Base-by-base conservation (phyloP, 306 rosid species). In the Geum urbanum region DNA sequence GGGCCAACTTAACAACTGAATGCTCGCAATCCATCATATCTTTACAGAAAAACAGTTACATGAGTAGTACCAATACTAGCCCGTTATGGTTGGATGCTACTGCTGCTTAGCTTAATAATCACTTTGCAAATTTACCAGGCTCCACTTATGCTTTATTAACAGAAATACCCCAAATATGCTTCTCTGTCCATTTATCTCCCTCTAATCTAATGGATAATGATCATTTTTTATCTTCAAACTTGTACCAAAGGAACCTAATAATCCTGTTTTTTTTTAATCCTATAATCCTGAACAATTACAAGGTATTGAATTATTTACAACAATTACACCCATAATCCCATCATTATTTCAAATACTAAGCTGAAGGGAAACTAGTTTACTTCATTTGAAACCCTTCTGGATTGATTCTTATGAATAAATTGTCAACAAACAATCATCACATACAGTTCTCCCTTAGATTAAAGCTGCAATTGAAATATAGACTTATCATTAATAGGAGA, bases 371-470 rank as follows among this genome's bases (percentile, higher is more conserved):
- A 54, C 19, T 8, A 18, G 66, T 16, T n/a, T 61, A 11, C 27
- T 61, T 61, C 8, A 9, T 2, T 63, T 9, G 43, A 35, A 9
- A 51, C 50, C 32, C 18, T n/a, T 50, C 54, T 37, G 1, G 4
- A 67, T 32, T 39, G n/a, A 50, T 48, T 32, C 46, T 32, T n/a
- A 48, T 66, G 10, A 24, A 46, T 47, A 9, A 49, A 49, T 16
- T 32, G 46, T 32, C 52, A 66, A 22, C 19, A 7, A 35, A 66
- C 40, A 6, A 5, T 66, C 11, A 37, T n/a, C 32, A 11, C 27
- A 67, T 67, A 51, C 60, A 67, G 37, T 16, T 18, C 3, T 32
- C 72, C 72, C 72, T 7, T 39, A 48, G 41, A 27, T 13, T 19
- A 18, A 63, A 43, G 51, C 7, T 11, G 4, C 68, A 43, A 43